Evolutionary conservation across 2,329 filamentous ascomycete genomes (phyloP).

Genomic region (Teratosphaeriaceae sp.): DNA sequence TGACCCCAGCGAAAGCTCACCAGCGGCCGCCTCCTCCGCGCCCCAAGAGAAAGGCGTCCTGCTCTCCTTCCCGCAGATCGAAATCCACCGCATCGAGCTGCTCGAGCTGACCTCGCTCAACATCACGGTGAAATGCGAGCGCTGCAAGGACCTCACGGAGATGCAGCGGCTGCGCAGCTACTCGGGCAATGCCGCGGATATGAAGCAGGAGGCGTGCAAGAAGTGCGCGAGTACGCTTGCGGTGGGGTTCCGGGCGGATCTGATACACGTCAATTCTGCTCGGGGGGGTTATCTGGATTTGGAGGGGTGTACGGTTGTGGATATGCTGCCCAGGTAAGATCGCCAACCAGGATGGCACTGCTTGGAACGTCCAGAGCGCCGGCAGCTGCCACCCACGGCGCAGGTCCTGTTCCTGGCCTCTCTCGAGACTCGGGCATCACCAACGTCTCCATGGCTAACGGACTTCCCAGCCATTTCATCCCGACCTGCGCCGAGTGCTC

Average conservation of each 20-base stretch:
- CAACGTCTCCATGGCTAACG: neutral
- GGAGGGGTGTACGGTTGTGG: conserved; percentile 64
- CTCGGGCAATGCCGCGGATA: conserved; percentile 33
- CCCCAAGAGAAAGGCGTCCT: conserved; percentile 63
- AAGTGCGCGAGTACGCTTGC: conserved; percentile 48
- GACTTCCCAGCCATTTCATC: conserved; percentile 57
- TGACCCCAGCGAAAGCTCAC: conserved; percentile 25
- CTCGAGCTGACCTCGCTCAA: conserved; percentile 62
- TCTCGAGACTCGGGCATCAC: too few species aligned
- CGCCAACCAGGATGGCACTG: too few species aligned
- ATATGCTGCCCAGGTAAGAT: conserved; percentile 64
- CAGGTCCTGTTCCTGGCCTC: too few species aligned
- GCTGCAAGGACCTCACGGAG: conserved; percentile 69
- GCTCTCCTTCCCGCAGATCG: conserved; percentile 69
- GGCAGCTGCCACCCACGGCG: too few species aligned
- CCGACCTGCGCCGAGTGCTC: conserved; percentile 75
- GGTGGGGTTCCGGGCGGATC: conserved; percentile 50
- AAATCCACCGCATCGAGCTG: conserved; percentile 70
- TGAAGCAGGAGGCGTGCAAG: conserved; percentile 45
- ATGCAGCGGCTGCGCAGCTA: conserved; percentile 57
- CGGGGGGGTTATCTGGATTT: conserved; percentile 73
- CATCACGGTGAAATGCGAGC: conserved; percentile 68
- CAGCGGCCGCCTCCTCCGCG: conserved; percentile 26
- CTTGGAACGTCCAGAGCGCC: too few species aligned
- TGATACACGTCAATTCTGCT: conserved; percentile 67